Evolutionary conservation across 495 filamentous ascomycete species (phyloP), one percentile per base, ranked within the genome.

Genomic region (Aspergillus avenaceus): DNA sequence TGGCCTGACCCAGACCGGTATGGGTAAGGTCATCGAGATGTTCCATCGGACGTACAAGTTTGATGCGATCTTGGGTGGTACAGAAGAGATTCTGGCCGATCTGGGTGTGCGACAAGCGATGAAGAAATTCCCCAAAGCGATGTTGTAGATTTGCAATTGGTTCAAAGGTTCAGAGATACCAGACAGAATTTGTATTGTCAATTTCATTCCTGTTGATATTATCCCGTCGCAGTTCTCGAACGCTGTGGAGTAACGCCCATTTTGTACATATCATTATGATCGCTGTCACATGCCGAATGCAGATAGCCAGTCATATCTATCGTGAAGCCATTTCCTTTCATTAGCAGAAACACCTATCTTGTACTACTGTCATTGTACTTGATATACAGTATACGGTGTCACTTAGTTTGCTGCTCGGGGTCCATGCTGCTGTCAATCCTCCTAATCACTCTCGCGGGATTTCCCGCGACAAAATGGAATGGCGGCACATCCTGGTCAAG

Each of bases 11-110:
- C 85, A 91, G 70, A 79, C 74, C 1, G 89, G 90, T 24, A 95
- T 93, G 88, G 89, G 90, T 23, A 77, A 78, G 34, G 72, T 87
- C 21, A 80, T 93, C 28, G 90, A 93, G 71, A 82, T 83, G 73
- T 92, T 91, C 74, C 76, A 90, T 61, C 77, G 87, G 26, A 88
- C 83, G 0, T 92, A 93, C 69, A 93, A 93, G 73, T 93, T 93
- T 58, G 89, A 95, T 67, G 83, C 90, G 12, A 91, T 95, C 53
- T 67, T 95, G 5, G 89, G 90, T 43, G 88, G 88, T 2, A 84
- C 88, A 11, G 89, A 95, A 68, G 89, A 93, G 71, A 83, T 93
- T 47, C 64, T 95, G 45, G 87, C 81, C 4, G 89, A 95, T 66
- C 63, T 93, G 47, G 89, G 88, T 14, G 88, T 93, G 2, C 74